Conservation (phyloP, 305 asterid genomes). For the Fraxinus sp. region DNA sequence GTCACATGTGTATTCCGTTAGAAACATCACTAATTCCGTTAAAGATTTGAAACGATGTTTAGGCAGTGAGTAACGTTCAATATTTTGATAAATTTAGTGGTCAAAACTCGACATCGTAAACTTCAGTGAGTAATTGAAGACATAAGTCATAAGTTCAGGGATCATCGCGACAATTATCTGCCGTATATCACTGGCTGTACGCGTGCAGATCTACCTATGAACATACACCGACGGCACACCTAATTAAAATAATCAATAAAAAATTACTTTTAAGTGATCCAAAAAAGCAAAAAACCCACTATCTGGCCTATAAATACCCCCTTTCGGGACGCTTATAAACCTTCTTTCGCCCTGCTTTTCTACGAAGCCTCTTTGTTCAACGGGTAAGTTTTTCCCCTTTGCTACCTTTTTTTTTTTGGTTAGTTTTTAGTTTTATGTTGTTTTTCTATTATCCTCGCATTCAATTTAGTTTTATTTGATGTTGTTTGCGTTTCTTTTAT, state of each 20-base stretch:
- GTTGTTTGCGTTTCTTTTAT: background rate
- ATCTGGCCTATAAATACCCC: constrained; percentile 39
- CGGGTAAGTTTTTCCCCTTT: background rate
- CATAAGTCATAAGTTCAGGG: too few relatives aligned
- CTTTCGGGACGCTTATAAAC: fast-evolving
- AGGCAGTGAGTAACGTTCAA: too few relatives aligned
- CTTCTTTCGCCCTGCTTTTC: constrained; percentile 24
- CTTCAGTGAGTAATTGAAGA: too few relatives aligned
- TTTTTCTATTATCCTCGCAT: background rate
- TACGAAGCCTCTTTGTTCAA: background rate
- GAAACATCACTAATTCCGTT: too few relatives aligned
- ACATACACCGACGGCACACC: constrained; percentile 5
- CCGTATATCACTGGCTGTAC: background rate
- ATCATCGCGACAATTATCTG: too few relatives aligned
- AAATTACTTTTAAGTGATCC: constrained; percentile 12
- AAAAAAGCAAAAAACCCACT: background rate
- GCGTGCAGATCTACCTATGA: constrained; percentile 11
- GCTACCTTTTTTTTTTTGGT: background rate
- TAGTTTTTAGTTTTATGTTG: background rate
- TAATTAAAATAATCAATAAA: background rate
- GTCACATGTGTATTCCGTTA: too few relatives aligned
- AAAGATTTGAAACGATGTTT: too few relatives aligned
- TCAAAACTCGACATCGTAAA: too few relatives aligned
- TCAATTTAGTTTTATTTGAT: background rate
- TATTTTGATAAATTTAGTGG: too few relatives aligned